These are phyloP conservation scores for Escovopsis weberi DNA, from an alignment of 2,329 filamentous ascomycete species.

Conservation along the genomic window DNA sequence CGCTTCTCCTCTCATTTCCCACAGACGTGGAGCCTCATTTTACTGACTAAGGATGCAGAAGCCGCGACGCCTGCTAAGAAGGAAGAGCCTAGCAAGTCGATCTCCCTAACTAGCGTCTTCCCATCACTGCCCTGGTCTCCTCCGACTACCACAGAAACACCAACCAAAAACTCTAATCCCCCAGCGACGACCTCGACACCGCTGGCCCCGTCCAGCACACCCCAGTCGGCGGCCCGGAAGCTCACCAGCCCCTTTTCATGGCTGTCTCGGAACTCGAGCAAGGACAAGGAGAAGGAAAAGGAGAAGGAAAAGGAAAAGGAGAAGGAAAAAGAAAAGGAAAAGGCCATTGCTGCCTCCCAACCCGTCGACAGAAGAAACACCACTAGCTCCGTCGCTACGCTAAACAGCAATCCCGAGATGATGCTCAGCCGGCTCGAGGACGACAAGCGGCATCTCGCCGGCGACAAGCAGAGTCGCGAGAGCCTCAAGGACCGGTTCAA, in stretches of 20 bases:
- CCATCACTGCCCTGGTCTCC: constrained; percentile 62
- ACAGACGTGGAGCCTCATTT: not conserved
- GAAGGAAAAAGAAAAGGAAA: constrained; percentile 6
- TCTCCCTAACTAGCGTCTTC: constrained; percentile 56
- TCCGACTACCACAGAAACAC: constrained; percentile 25
- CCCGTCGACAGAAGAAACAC: constrained; percentile 51
- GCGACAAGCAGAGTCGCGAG: constrained; percentile 34
- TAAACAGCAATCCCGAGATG: constrained; percentile 70
- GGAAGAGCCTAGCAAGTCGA: constrained; percentile 35
- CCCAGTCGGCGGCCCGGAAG: constrained; percentile 42
- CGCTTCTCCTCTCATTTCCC: not conserved
- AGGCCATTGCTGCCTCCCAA: constrained; percentile 37
- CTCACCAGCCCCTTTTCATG: constrained; percentile 80
- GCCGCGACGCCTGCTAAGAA: constrained; percentile 19
- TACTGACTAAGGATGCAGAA: constrained; percentile 11
- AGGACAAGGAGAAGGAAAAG: constrained; percentile 30
- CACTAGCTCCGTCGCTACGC: constrained; percentile 61
- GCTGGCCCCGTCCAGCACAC: constrained; percentile 13
- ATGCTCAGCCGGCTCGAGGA: constrained; percentile 66
- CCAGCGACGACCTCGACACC: constrained; percentile 19
- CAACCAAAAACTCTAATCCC: constrained; percentile 29
- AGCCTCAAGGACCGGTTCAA: constrained; percentile 71
- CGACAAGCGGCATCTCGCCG: constrained; percentile 39
- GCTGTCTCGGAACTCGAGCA: constrained; percentile 54
- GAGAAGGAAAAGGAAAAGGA: no score